Conservation (phyloP, 2,329 filamentous ascomycete species). For the Colletotrichum neosansevieriae region DNA sequence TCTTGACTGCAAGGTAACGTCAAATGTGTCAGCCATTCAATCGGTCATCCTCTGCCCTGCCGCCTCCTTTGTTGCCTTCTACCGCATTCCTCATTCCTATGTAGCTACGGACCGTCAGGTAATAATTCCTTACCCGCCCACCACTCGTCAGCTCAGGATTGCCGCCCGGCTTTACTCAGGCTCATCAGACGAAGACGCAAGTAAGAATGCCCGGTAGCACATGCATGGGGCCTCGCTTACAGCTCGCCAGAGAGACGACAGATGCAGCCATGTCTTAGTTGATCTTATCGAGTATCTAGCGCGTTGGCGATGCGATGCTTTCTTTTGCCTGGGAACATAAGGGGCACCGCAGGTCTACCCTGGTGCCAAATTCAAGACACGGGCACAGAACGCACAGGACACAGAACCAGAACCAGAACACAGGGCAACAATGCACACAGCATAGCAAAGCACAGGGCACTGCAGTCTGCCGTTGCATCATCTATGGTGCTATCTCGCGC, state of each 20-base stretch:
- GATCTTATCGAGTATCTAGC: slow-evolving; percentile 8
- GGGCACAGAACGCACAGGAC: slow-evolving; percentile 9
- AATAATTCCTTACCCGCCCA: too few relatives aligned
- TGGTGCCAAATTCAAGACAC: slow-evolving; percentile 13
- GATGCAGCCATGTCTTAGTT: not conserved
- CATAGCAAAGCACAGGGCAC: not conserved
- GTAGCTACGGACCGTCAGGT: too few relatives aligned
- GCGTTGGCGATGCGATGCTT: not conserved
- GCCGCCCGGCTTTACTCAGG: not conserved
- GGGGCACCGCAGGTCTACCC: slow-evolving; percentile 4
- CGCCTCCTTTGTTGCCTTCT: slow-evolving; percentile 16
- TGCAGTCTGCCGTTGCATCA: slow-evolving; percentile 8
- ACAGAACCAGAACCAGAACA: not conserved
- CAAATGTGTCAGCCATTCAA: slow-evolving; percentile 26
- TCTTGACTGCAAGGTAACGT: slow-evolving; percentile 4
- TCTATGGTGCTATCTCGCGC: not conserved
- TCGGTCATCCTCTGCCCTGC: not conserved
- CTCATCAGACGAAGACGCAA: too few relatives aligned
- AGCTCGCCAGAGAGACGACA: too few relatives aligned
- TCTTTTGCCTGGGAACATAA: slow-evolving; percentile 17
- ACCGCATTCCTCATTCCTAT: slow-evolving; percentile 12
- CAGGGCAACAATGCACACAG: not conserved
- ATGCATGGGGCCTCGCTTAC: too few relatives aligned
- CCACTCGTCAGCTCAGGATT: not conserved
- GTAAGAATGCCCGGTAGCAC: too few relatives aligned